Evolutionary conservation across 129 eudicot genomes (phyloP), one percentile per base, ranked within the genome.

Genomic region (Ambrosia artemisiifolia): DNA sequence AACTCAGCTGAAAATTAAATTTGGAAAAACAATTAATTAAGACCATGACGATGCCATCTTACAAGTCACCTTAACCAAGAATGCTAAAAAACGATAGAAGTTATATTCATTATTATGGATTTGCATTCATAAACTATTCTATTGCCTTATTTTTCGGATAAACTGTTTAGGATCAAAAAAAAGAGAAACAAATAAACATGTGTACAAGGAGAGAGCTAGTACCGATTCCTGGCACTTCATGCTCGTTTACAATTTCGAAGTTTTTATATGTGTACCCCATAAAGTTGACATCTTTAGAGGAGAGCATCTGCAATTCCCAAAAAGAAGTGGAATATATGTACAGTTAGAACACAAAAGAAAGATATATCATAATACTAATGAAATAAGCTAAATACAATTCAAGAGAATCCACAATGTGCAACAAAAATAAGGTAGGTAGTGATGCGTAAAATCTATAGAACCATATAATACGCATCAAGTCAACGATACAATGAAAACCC

Each of bases 231-330:
- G 28, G 28, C 28, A 24, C 28, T 24, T 24, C 28, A 24, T 24
- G 28, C 28, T 24, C 28, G 28, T 24, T 24, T 24, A 24, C 28
- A 24, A 24, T 1, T 24, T 24, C 28, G 28, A 24, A 24, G 28
- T 24, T 24, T 24, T 24, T 24, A 24, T 24, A 24, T 24, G 28
- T 24, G 28, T 24, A 24, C 28, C 28, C 28, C 85, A 92, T 90
- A 57, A 92, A 92, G 85, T 92, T 92, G 79, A 92, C 95, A 56
- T 92, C 98, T 83, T 92, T 92, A 10, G 98, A 92, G 6, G 98
- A 72, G 33, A 92, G 95, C 98, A 92, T 92, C 98, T 92, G 91
- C 84, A 77, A 12, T 16, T 44, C 40, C 57, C 62, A 35, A 35
- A 14, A 75, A 69, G 36, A 40, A 63, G 46, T 20, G 6, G 24